Evolutionary conservation across 208 protist genomes (phyloP).

Genomic region (Acanthamoeba quina): DNA sequence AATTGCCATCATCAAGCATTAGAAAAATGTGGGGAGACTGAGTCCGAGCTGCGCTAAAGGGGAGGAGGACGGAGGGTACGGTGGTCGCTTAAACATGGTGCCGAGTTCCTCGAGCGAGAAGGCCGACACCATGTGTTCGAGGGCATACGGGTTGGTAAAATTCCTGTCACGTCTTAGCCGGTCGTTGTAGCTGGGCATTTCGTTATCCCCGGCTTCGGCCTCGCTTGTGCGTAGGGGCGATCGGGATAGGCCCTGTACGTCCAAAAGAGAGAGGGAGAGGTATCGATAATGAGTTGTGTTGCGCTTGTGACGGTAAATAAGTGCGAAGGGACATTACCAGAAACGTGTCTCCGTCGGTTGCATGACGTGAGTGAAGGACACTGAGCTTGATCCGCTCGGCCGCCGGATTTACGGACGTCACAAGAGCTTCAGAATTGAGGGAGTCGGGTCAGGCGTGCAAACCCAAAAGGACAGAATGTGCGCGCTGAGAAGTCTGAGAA

Average conservation of each 20-base stretch:
- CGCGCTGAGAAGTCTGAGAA: not conserved
- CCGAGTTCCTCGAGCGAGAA: constrained; percentile 46
- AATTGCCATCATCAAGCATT: not conserved
- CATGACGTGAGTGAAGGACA: not conserved
- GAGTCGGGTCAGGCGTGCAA: no score
- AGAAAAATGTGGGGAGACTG: not conserved
- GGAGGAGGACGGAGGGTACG: not conserved
- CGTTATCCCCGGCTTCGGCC: not conserved
- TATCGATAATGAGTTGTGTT: not conserved
- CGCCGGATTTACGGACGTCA: not conserved
- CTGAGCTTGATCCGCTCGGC: constrained; percentile 56
- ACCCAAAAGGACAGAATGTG: not conserved
- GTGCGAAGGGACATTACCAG: not conserved
- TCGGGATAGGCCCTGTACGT: not conserved
- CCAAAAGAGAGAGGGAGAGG: not conserved
- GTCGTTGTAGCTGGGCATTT: constrained; percentile 41
- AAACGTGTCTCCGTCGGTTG: not conserved
- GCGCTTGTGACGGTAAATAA: not conserved
- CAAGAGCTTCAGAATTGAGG: not conserved
- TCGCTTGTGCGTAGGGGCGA: constrained; percentile 4
- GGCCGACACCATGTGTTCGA: constrained; percentile 44
- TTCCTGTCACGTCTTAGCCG: constrained; percentile 16
- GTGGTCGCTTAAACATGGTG: constrained; percentile 53
- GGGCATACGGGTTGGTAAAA: constrained; percentile 32
- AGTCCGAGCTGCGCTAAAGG: not conserved